phyloP scores from a whole-genome alignment of 2,329 filamentous ascomycete genomes.

The Cryphonectria carpinicola region DNA sequence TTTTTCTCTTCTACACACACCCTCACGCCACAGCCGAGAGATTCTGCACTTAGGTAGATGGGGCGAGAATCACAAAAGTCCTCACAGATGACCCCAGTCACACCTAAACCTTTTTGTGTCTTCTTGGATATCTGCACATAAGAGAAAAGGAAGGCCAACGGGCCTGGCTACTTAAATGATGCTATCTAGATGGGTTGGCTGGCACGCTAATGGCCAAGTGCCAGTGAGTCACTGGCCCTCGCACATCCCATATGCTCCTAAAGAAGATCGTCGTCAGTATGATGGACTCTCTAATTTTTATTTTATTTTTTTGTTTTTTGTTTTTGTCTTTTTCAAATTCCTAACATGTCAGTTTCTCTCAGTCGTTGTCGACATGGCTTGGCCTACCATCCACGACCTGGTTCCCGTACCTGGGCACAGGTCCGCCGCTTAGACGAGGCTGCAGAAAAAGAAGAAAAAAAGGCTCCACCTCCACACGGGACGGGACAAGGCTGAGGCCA shows the following conservation, averaged over 20 bases:
- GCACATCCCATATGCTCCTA: not conserved
- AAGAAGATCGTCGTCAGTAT: not conserved
- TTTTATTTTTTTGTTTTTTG: no score
- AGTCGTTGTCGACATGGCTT: not conserved
- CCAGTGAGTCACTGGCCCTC: no score
- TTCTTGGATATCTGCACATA: not conserved
- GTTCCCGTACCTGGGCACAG: not conserved
- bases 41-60: not conserved
- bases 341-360: no score
- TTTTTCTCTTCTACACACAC: not conserved
- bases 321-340: no score
- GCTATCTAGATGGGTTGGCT: no score
- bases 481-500: slow-evolving; percentile 1
- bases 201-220: no score
- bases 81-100: not conserved
- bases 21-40: not conserved
- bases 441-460: not conserved
- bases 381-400: not conserved
- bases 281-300: not conserved
- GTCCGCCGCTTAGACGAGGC: not conserved
- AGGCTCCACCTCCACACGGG: not conserved
- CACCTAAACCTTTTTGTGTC: not conserved
- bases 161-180: no score
- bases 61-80: not conserved
- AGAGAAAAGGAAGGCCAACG: no score